Percentiles rank a stretch among this genome's conserved stretches.
These are phyloP conservation scores for Trifolium fragiferum DNA, from an alignment of 306 rosid genomes.

Conservation along the genomic window DNA sequence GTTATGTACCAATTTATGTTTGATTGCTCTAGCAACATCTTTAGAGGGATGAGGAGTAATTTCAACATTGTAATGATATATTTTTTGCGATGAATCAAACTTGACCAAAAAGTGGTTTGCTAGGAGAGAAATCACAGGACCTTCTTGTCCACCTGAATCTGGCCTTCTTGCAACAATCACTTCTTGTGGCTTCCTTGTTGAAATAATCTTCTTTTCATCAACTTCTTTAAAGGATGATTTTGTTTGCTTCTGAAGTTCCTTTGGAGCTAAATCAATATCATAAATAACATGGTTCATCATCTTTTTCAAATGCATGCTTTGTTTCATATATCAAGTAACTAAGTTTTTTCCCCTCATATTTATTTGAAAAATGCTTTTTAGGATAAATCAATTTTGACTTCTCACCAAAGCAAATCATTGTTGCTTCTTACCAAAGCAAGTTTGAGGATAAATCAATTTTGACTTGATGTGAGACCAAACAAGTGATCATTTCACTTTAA, in stretches of 20 bases:
- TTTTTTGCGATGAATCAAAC: conserved; percentile 69
- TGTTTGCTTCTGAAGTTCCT: conserved; percentile 56
- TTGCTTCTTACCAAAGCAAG: conserved; percentile 16
- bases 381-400: conserved; percentile 6
- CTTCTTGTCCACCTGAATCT: conserved; percentile 95
- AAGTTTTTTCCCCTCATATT: not conserved
- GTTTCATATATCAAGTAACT: conserved; percentile 14
- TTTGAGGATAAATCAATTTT: conserved; percentile 9
- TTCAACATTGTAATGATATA: conserved; percentile 94
- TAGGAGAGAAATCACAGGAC: conserved; percentile 72
- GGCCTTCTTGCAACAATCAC: conserved; percentile 84
- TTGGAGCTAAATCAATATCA: conserved; percentile 49
- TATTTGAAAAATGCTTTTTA: not conserved
- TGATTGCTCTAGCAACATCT: conserved; percentile 78
- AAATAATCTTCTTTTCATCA: conserved; percentile 53
- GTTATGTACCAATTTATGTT: conserved; percentile 73
- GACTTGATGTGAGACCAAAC: conserved; percentile 21
- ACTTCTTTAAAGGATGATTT: conserved; percentile 52
- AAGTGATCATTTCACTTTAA: conserved; percentile 28
- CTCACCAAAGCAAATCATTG: conserved; percentile 5
- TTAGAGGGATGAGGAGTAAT: conserved; percentile 90
- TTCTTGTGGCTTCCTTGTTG: conserved; percentile 57
- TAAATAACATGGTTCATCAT: conserved; percentile 45
- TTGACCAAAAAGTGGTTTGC: conserved; percentile 93
- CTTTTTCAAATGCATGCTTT: conserved; percentile 7